Evolutionary conservation across 208 protist genomes (phyloP).

Genomic region (Crithidia sp.): DNA sequence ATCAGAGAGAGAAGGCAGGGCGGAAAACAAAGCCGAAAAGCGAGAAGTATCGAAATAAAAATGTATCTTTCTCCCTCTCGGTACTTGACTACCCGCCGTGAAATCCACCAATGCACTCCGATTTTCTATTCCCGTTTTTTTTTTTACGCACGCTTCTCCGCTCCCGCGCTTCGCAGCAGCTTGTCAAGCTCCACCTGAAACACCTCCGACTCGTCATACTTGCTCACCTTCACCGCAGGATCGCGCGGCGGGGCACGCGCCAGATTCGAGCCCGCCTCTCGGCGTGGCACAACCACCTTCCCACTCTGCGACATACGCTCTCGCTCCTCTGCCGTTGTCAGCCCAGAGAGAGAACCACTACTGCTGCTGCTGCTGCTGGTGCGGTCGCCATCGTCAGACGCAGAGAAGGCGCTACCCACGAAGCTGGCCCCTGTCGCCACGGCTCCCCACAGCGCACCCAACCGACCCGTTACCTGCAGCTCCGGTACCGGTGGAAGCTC

Average conservation of each 20-base stretch:
- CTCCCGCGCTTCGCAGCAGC: conserved; percentile 15
- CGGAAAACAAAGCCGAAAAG: no score
- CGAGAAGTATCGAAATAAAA: no score
- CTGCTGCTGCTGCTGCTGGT: conserved; percentile 1
- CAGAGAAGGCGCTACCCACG: conserved; percentile 11
- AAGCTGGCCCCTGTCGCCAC: conserved; percentile 24
- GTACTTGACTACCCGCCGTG: no score
- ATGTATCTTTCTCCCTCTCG: no score
- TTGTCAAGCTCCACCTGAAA: conserved; percentile 45
- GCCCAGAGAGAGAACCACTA: no score
- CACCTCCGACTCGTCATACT: conserved; percentile 44
- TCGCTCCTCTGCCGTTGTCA: conserved; percentile 6
- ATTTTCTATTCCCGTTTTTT: background rate
- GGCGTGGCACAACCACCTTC: conserved; percentile 22
- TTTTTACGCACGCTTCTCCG: conserved; percentile 19
- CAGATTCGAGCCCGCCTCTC: conserved; percentile 21
- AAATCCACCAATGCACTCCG: background rate
- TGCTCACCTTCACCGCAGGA: conserved; percentile 40
- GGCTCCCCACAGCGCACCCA: conserved; percentile 36
- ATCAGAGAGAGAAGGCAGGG: no score
- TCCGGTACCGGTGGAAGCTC: conserved; percentile 47
- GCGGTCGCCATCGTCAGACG: background rate
- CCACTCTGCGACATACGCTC: conserved; percentile 27
- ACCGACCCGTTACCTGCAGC: conserved; percentile 39
- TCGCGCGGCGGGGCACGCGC: conserved; percentile 33